A percentile compares a stretch with the other conserved stretches of the same genome.
Conservation (phyloP, 257 asterid genomes). For the Petrea volubilis region DNA sequence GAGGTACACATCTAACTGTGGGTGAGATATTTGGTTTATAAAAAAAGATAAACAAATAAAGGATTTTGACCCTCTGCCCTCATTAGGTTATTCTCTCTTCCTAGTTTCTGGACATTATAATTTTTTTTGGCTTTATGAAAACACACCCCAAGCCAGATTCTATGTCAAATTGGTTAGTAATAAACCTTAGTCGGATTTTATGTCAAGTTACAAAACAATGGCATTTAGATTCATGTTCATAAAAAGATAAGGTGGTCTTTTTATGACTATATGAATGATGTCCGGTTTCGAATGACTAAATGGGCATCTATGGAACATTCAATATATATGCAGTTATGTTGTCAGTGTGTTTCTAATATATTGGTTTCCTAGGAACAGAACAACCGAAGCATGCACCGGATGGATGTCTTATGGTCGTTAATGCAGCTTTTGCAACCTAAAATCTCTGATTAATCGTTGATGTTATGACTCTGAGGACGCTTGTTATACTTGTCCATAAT, state of each 20-base stretch:
- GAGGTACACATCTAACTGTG: constrained; percentile 57
- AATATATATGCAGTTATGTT: neutral
- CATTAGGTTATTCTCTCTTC: too few species aligned
- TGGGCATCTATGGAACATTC: neutral
- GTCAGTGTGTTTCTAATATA: constrained; percentile 19
- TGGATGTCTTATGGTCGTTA: constrained; percentile 93
- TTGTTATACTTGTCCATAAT: neutral
- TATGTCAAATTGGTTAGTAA: neutral
- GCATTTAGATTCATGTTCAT: neutral
- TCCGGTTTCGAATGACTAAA: neutral
- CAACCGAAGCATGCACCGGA: constrained; percentile 79
- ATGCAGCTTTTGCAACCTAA: constrained; percentile 87
- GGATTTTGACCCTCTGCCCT: neutral
- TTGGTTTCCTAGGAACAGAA: constrained; percentile 48
- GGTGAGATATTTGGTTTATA: neutral
- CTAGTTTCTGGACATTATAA: neutral
- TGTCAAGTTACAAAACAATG: neutral
- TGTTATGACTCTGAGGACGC: neutral
- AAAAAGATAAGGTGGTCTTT: neutral
- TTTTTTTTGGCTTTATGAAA: constrained; percentile 7
- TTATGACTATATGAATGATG: too few species aligned
- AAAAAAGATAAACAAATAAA: too few species aligned
- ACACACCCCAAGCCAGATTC: neutral
- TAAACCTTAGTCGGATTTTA: neutral
- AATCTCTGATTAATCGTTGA: constrained; percentile 21